These are phyloP conservation scores for Oryza officinalis DNA, from an alignment of 176 grass and related monocot genomes.

Conservation along the genomic window DNA sequence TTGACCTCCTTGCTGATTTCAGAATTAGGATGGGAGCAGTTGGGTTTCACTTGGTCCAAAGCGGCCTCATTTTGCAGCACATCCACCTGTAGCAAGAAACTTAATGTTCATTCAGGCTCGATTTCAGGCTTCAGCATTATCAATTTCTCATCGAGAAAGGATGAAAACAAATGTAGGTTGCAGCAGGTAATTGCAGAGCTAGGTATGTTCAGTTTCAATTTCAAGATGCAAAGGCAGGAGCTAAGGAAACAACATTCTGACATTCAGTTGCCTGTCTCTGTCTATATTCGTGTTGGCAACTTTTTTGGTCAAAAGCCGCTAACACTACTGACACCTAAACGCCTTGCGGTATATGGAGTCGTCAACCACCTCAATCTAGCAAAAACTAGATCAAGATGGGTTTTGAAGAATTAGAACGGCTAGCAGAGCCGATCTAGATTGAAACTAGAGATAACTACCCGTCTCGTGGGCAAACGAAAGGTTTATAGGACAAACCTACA, in stretches of 20 bases:
- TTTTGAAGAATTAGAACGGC: no score
- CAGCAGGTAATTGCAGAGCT: neutral
- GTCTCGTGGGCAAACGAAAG: no score
- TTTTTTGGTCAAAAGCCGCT: no score
- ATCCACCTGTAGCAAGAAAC: slow-evolving; percentile 10
- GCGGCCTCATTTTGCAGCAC: neutral
- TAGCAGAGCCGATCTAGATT: no score
- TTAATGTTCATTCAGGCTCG: neutral
- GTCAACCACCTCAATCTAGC: no score
- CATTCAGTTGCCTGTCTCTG: neutral
- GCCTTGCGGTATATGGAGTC: no score
- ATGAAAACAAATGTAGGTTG: neutral
- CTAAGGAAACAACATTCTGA: neutral
- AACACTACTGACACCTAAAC: no score
- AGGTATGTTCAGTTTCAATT: neutral
- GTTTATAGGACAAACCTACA: no score
- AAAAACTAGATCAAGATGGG: no score
- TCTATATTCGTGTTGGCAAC: no score
- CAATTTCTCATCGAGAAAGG: neutral
- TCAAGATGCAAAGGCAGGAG: neutral
- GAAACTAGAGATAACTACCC: no score
- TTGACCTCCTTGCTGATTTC: neutral
- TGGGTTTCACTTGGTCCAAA: neutral
- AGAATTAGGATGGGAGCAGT: neutral
- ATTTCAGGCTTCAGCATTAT: neutral